Conservation (phyloP, 164 flowering plant species). For the Platanus orientalis region DNA sequence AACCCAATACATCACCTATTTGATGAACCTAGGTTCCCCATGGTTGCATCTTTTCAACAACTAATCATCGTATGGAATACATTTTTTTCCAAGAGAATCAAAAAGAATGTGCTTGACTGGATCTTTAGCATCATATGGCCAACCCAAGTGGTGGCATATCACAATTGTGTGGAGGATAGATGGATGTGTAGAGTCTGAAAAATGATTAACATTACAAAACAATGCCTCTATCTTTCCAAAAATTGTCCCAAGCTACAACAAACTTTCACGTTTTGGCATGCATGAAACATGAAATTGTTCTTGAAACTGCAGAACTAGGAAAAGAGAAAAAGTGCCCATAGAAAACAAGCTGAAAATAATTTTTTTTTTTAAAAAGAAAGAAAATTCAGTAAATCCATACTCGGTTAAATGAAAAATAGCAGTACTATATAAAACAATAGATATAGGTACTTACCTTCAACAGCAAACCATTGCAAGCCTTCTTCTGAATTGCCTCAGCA, state of each 20-base stretch:
- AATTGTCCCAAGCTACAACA: background rate
- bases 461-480: constrained; percentile 85
- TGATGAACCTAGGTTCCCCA: too few relatives aligned
- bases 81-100: too few relatives aligned
- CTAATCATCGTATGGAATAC: too few relatives aligned
- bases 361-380: too few relatives aligned
- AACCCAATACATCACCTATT: too few relatives aligned
- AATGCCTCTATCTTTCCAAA: background rate
- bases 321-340: background rate
- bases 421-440: background rate
- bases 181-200: background rate
- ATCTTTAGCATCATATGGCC: background rate
- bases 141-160: background rate
- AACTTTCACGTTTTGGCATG: background rate
- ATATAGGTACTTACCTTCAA: constrained; percentile 51
- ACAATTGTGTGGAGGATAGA: background rate
- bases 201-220: background rate
- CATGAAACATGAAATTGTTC: background rate
- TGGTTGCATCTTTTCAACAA: too few relatives aligned
- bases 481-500: constrained; percentile 76
- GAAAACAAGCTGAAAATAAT: background rate
- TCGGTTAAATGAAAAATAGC: background rate
- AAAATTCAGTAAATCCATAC: too few relatives aligned
- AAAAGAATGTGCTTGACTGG: background rate
- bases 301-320: background rate